Conservation (phyloP, 257 asterid genomes). For the Anisodus acutangulus region DNA sequence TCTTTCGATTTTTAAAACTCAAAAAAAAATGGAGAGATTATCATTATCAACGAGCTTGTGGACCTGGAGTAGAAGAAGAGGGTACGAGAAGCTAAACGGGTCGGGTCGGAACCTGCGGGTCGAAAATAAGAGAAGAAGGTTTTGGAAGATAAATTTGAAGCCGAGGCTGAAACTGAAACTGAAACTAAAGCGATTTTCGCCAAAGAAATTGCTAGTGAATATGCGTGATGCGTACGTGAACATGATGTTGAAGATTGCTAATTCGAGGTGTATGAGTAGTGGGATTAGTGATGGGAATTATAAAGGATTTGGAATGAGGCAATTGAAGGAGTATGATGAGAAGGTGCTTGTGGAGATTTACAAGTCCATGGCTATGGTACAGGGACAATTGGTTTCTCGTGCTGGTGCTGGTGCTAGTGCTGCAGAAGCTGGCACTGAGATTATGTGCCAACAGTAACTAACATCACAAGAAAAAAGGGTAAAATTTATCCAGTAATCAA, state of each 20-base stretch:
- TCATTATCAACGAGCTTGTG: too few relatives aligned
- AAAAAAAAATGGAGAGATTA: conserved; percentile 38
- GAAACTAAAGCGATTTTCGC: conserved; percentile 58
- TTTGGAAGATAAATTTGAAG: conserved; percentile 49
- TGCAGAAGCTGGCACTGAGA: neutral
- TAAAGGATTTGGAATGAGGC: conserved; percentile 28
- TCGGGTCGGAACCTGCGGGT: conserved; percentile 24
- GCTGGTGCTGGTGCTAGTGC: neutral
- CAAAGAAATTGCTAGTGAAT: conserved; percentile 58
- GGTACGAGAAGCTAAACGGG: conserved; percentile 53
- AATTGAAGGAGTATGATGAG: conserved; percentile 65
- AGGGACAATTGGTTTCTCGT: conserved; percentile 11
- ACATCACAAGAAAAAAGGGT: neutral
- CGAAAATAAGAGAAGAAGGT: conserved; percentile 32
- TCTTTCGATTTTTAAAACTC: neutral
- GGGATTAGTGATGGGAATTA: conserved; percentile 33
- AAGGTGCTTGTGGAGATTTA: conserved; percentile 66
- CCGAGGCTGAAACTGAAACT: conserved; percentile 45
- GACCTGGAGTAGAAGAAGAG: conserved; percentile 57
- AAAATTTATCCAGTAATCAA: too few relatives aligned
- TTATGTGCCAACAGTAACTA: neutral
- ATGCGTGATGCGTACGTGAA: conserved; percentile 61
- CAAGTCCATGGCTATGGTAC: conserved; percentile 55
- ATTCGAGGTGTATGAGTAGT: conserved; percentile 39
- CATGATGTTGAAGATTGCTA: conserved; percentile 64